phyloP scores from a whole-genome alignment of 345 rosid species.

The Brassica nigra region DNA sequence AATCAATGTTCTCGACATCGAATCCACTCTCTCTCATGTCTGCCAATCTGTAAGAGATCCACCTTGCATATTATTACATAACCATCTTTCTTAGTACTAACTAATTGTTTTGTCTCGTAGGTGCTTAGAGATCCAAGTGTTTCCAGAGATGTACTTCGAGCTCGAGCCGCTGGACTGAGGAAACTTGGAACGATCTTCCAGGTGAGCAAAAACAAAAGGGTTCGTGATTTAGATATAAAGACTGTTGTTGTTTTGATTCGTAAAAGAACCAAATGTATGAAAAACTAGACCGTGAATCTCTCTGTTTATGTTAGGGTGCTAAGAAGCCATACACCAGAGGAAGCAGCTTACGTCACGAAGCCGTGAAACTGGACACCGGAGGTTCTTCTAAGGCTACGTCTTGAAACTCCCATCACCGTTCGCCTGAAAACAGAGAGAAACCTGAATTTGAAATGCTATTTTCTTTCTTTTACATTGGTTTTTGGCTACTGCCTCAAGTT shows the following conservation, averaged over 20 bases:
- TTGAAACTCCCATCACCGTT: slow-evolving; percentile 10
- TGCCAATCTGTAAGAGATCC: slow-evolving; percentile 69
- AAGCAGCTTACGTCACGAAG: slow-evolving; percentile 73
- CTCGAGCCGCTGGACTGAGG: slow-evolving; percentile 69
- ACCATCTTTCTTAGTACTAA: background rate
- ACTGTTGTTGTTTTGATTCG: background rate
- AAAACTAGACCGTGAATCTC: background rate
- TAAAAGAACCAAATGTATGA: background rate
- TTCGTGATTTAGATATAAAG: slow-evolving; percentile 29
- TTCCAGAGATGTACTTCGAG: slow-evolving; percentile 58
- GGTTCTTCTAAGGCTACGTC: slow-evolving; percentile 30
- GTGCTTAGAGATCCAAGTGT: slow-evolving; percentile 84
- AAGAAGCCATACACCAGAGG: slow-evolving; percentile 69
- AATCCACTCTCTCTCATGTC: slow-evolving; percentile 79
- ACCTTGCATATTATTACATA: background rate
- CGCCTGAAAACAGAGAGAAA: background rate
- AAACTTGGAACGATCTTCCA: slow-evolving; percentile 88
- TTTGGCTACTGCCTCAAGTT: slow-evolving; percentile 1
- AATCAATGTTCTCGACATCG: slow-evolving; percentile 92
- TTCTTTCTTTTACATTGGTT: background rate
- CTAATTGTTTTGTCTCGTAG: slow-evolving; percentile 37
- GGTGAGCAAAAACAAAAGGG: slow-evolving; percentile 50
- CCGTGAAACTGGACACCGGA: slow-evolving; percentile 31
- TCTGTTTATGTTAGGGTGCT: slow-evolving; percentile 62
- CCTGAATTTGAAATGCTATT: background rate